These are phyloP conservation scores for Elaeis guineensis DNA, from an alignment of 176 grass and related monocot species.

Conservation along the genomic window DNA sequence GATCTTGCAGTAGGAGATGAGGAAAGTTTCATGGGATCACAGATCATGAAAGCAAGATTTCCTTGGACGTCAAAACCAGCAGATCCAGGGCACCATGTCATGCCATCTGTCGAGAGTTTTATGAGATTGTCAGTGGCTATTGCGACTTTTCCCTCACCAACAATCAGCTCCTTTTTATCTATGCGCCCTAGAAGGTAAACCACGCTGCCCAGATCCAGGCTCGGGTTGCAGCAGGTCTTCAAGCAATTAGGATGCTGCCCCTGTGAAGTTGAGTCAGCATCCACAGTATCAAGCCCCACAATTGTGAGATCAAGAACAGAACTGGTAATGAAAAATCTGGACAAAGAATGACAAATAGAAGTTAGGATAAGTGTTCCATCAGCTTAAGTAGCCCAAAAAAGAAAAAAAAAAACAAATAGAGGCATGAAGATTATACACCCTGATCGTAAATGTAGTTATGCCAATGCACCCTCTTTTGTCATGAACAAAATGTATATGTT, in stretches of 20 bases:
- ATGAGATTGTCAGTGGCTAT: constrained; percentile 86
- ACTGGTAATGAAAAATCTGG: constrained; percentile 93
- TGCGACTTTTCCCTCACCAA: constrained; percentile 73
- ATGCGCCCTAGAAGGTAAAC: constrained; percentile 76
- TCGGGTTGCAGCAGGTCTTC: constrained; percentile 66
- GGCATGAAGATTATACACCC: no score
- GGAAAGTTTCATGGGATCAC: constrained; percentile 90
- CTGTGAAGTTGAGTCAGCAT: constrained; percentile 32
- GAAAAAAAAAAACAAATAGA: no score
- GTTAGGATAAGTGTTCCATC: no score
- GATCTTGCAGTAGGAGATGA: constrained; percentile 64
- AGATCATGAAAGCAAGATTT: constrained; percentile 87
- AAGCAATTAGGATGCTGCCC: constrained; percentile 53
- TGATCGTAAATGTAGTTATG: no score
- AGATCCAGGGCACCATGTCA: constrained; percentile 65
- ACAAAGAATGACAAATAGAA: constrained; percentile 8
- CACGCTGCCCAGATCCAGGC: constrained; percentile 55
- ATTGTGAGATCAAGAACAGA: constrained; percentile 90
- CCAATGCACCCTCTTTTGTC: no score
- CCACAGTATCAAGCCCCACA: constrained; percentile 71
- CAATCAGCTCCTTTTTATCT: constrained; percentile 39
- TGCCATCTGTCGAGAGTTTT: constrained; percentile 51
- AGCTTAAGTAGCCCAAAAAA: no score
- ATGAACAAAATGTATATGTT: no score
- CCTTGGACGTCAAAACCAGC: constrained; percentile 83